Base-by-base conservation (phyloP, 164 flowering plant genomes). In the Tinospora cordifolia region DNA sequence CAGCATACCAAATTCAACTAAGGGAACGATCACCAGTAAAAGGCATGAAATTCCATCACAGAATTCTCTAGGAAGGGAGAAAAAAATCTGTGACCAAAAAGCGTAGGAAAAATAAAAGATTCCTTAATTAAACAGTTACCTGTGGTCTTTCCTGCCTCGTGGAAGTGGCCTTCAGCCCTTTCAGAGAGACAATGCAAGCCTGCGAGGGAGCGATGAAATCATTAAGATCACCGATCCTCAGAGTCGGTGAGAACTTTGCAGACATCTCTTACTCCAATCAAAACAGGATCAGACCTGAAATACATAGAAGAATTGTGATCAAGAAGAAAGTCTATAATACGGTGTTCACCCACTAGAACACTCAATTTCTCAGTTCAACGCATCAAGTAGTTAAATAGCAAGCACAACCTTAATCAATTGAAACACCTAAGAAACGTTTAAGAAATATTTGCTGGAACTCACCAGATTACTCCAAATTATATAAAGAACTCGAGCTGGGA, bases 151-250 rank as follows among this genome's bases (percentile, higher is more conserved):
- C 82, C 46, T 78, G 84, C 75, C 80, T 86, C 6, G 78, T 62
- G 1, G 82, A 6, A 24, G 78, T 68, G 0, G 83, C 46, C 73
- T 84, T 83, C 13, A 73, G 64, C 8, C 86, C 87, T 54, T 87
- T 87, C 24, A 87, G 82, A 60, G 96, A 88, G 36, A 93, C 91
- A 54, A 91, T 84, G 62, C 98, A 93, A 49, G 83, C 91, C 77
- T 91, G 96, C 12, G 97, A 87, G 0, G 98, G 98, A 0, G 98
- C 94, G 22, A 93, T 91, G 82, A 78, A 91, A 75, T 93, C 98
- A 73, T 87, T 93, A 66, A 93, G 88, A 81, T 91, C 98, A 9
- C 87, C 84, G 6, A 90, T 81, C 72, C 94, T 77, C 46, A 93
- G 76, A 62, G 93, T 81, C 54, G 98, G 83, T 21, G 98, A 93